phyloP scores from a whole-genome alignment of 2,329 filamentous ascomycete genomes.

The Scytalidium lignicola region DNA sequence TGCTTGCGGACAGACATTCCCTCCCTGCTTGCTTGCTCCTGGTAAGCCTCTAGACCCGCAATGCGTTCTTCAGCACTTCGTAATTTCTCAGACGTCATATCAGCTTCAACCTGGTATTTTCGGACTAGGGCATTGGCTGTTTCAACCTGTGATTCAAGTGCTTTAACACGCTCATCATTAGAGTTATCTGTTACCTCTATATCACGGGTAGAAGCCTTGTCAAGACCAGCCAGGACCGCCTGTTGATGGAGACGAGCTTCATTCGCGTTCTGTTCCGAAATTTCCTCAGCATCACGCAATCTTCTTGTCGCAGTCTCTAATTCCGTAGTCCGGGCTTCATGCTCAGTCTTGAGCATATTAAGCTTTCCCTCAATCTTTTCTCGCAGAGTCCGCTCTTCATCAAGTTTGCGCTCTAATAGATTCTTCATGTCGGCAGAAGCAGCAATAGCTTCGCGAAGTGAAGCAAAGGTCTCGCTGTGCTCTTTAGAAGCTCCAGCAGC shows the following conservation, averaged over 20 bases:
- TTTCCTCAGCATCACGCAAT: constrained; percentile 78
- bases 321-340: constrained; percentile 75
- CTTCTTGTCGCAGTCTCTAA: constrained; percentile 69
- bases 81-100: constrained; percentile 80
- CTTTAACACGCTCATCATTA: constrained; percentile 61
- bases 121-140: constrained; percentile 74
- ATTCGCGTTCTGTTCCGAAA: constrained; percentile 79
- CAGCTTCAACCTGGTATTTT: constrained; percentile 84
- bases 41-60: constrained; percentile 91
- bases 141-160: constrained; percentile 75
- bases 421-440: constrained; percentile 73
- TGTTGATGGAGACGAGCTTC: constrained; percentile 83
- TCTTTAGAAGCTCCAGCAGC: constrained; percentile 62
- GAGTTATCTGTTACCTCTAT: constrained; percentile 40
- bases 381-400: constrained; percentile 73
- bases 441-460: constrained; percentile 70
- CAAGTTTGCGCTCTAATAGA: constrained; percentile 73
- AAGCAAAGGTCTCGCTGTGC: constrained; percentile 65
- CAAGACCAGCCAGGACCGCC: constrained; percentile 76
- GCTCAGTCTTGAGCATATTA: constrained; percentile 70
- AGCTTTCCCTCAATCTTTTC: constrained; percentile 75
- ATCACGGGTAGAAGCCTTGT: constrained; percentile 60
- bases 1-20: constrained; percentile 86
- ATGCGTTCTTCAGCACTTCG: constrained; percentile 94
- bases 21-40: constrained; percentile 94